These are phyloP conservation scores for Jamesozyma jinghongensis DNA, from an alignment of 805 yeast species.

Conservation along the genomic window DNA sequence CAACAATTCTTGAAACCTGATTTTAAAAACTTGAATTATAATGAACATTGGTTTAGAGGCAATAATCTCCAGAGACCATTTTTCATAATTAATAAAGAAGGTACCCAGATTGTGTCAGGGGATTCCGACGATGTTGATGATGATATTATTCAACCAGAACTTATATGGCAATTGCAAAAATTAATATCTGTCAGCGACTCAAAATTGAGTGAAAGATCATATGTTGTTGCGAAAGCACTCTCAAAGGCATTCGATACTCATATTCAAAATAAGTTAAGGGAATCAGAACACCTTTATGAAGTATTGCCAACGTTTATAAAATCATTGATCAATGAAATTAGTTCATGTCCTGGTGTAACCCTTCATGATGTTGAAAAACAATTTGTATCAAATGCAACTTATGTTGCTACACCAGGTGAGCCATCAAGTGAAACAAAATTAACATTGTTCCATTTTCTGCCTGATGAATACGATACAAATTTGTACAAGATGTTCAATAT, in stretches of 20 bases:
- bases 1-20: conserved; percentile 17
- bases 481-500: conserved; percentile 29
- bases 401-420: conserved; percentile 14
- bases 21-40: conserved; percentile 18
- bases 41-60: conserved; percentile 23
- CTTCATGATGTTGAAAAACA: conserved; percentile 9
- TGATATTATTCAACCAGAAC: conserved; percentile 16
- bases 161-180: conserved; percentile 25
- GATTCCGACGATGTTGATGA: background rate
- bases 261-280: conserved; percentile 12
- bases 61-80: background rate
- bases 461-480: conserved; percentile 28
- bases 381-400: conserved; percentile 25
- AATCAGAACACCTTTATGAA: conserved; percentile 25
- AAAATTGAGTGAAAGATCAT: conserved; percentile 17
- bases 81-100: background rate
- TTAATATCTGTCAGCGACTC: conserved; percentile 18
- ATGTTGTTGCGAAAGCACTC: conserved; percentile 16
- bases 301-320: conserved; percentile 24
- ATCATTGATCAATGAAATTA: conserved; percentile 16
- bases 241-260: conserved; percentile 16
- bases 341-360: conserved; percentile 14
- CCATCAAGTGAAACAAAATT: conserved; percentile 18
- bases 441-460: conserved; percentile 27
- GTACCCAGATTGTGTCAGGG: background rate